phyloP scores from a whole-genome alignment of 2,329 filamentous ascomycete species.

The Colletotrichum australisinense region DNA sequence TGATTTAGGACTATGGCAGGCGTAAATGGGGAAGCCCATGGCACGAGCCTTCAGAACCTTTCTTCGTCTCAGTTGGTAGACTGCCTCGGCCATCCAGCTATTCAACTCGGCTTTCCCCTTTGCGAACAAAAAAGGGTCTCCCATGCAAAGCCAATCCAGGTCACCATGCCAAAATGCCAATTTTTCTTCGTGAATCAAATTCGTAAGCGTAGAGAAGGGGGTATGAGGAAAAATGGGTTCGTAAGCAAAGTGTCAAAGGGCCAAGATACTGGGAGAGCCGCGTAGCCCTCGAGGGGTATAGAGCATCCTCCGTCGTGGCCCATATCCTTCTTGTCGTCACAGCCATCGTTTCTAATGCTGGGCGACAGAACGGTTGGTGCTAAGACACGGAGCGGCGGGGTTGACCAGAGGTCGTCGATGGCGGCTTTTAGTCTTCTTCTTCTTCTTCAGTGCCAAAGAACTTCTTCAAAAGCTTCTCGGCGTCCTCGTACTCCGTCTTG shows the following conservation, averaged over 20 bases:
- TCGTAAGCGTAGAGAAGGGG: constrained; percentile 30
- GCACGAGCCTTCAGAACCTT: constrained; percentile 14
- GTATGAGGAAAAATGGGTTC: constrained; percentile 32
- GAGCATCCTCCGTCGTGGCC: constrained; percentile 27
- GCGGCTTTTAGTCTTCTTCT: constrained; percentile 37
- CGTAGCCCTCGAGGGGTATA: neutral
- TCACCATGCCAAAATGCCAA: constrained; percentile 31
- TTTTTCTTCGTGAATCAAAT: constrained; percentile 26
- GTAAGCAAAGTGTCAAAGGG: constrained; percentile 29
- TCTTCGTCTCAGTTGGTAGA: constrained; percentile 10
- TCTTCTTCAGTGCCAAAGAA: constrained; percentile 62
- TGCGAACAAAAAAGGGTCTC: neutral
- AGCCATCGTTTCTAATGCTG: constrained; percentile 49
- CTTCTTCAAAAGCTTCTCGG: constrained; percentile 74
- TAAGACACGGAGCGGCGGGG: constrained; percentile 22
- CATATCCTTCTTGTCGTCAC: constrained; percentile 38
- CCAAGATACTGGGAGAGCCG: constrained; percentile 15
- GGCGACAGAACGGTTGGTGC: constrained; percentile 17
- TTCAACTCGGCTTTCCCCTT: constrained; percentile 4
- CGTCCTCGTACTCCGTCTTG: constrained; percentile 81
- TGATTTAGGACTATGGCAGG: constrained; percentile 30
- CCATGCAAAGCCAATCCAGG: constrained; percentile 26
- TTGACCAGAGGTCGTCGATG: constrained; percentile 32
- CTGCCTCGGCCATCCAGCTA: constrained; percentile 11
- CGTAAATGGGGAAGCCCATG: constrained; percentile 17